Evolutionary conservation across 345 rosid species (phyloP).

Genomic region (Crucihimalaya himalaica): DNA sequence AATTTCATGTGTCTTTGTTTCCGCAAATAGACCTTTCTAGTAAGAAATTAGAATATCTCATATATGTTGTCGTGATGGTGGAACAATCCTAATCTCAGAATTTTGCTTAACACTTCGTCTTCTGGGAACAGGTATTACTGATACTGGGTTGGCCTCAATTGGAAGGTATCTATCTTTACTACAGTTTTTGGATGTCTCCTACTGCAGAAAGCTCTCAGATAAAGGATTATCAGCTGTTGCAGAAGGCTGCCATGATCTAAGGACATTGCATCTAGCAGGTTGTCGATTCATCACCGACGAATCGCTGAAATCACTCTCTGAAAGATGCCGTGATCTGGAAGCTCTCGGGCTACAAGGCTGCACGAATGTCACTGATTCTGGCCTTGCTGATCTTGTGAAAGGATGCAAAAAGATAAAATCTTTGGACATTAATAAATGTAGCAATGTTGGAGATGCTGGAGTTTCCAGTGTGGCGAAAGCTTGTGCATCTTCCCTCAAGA

Average conservation of each 20-base stretch:
- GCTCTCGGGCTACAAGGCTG: conserved; percentile 82
- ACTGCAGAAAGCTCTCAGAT: conserved; percentile 84
- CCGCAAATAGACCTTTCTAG: background rate
- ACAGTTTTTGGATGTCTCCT: conserved; percentile 82
- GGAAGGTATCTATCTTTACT: conserved; percentile 68
- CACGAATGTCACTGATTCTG: conserved; percentile 62
- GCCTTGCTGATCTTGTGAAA: conserved; percentile 63
- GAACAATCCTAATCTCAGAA: background rate
- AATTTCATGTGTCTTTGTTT: background rate
- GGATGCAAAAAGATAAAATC: conserved; percentile 63
- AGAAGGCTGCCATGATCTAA: conserved; percentile 69
- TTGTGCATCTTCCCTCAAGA: conserved; percentile 67
- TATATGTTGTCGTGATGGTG: conserved; percentile 5
- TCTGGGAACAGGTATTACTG: conserved; percentile 67
- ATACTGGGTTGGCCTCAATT: conserved; percentile 66
- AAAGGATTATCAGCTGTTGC: conserved; percentile 81
- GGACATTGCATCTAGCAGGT: conserved; percentile 61
- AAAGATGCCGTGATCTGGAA: conserved; percentile 60
- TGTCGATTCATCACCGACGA: conserved; percentile 71
- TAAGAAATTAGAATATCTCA: background rate
- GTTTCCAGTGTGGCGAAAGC: conserved; percentile 63
- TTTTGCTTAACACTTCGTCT: background rate
- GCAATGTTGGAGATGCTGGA: conserved; percentile 69
- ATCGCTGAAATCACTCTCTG: conserved; percentile 54
- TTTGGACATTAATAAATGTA: conserved; percentile 85